Conservation (phyloP, 2,329 filamentous ascomycete genomes). For the Colletotrichum filicis region DNA sequence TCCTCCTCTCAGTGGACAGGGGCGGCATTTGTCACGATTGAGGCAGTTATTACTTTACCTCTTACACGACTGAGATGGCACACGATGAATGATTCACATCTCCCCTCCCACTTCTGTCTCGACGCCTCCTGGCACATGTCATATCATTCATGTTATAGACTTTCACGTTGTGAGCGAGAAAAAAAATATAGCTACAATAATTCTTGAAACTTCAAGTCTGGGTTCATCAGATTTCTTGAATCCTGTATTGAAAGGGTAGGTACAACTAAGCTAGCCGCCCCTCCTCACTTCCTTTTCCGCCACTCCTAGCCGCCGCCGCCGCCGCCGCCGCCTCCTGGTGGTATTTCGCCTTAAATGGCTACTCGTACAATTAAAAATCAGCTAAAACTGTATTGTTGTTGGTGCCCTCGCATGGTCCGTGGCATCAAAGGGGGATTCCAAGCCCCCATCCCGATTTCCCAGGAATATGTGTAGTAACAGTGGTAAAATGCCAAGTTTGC, state of each 20-base stretch:
- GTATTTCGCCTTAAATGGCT: conserved; percentile 4
- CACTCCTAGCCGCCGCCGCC: background rate
- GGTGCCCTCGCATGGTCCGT: background rate
- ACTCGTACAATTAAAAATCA: conserved; percentile 28
- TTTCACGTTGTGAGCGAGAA: background rate
- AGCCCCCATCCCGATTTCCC: background rate
- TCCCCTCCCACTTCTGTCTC: background rate
- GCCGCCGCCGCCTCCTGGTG: background rate
- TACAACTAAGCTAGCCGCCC: background rate
- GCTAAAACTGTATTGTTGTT: conserved; percentile 8
- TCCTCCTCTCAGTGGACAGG: too few species aligned
- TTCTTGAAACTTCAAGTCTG: background rate
- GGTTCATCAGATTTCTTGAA: background rate
- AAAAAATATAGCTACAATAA: background rate
- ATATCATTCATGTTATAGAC: too few species aligned
- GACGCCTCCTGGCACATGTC: background rate
- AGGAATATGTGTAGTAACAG: background rate
- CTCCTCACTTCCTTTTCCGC: background rate
- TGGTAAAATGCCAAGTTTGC: background rate
- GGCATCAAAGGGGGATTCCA: background rate
- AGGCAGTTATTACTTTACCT: background rate
- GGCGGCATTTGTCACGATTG: too few species aligned
- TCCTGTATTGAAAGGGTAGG: background rate
- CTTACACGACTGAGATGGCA: background rate
- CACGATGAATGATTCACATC: background rate